These are phyloP conservation scores for Postia placenta DNA, from an alignment of 768 basidiomycete species.

Conservation along the genomic window DNA sequence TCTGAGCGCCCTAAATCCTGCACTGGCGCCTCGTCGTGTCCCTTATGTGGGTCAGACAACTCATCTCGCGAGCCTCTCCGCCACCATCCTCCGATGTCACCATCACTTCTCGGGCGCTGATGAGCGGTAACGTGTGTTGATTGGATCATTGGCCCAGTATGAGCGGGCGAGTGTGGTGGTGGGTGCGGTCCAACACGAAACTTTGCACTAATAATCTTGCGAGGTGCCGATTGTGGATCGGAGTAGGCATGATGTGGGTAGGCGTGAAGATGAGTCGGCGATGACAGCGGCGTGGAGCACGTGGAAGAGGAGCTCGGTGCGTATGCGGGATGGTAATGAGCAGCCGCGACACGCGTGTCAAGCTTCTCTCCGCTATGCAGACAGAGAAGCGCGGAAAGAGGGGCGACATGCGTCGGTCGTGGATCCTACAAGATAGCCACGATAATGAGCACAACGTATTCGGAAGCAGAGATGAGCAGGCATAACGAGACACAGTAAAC, in stretches of 20 bases:
- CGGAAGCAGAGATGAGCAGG: background rate
- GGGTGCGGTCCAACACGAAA: slow-evolving; percentile 11
- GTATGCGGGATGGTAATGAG: background rate
- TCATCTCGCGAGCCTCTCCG: slow-evolving; percentile 12
- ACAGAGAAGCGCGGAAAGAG: slow-evolving; percentile 2
- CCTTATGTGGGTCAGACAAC: slow-evolving; percentile 4
- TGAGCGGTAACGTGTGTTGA: background rate
- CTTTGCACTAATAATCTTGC: slow-evolving; percentile 12
- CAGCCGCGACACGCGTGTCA: background rate
- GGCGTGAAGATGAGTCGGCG: background rate
- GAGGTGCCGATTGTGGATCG: background rate
- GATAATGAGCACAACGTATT: background rate
- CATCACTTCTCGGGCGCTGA: background rate
- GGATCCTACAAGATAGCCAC: background rate
- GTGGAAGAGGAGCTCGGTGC: background rate
- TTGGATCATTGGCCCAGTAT: background rate
- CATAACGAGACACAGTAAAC: background rate
- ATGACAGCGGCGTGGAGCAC: slow-evolving; percentile 2
- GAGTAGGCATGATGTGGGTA: slow-evolving; percentile 2
- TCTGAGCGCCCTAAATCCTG: background rate
- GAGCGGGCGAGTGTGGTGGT: slow-evolving; percentile 1
- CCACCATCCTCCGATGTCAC: slow-evolving; percentile 13
- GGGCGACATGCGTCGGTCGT: background rate
- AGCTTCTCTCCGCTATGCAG: slow-evolving; percentile 2
- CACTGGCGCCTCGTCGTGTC: slow-evolving; percentile 6